Evolutionary conservation across 2,329 filamentous ascomycete species (phyloP), one percentile per base, ranked within the genome.

Genomic region (Exophiala calicioides): DNA sequence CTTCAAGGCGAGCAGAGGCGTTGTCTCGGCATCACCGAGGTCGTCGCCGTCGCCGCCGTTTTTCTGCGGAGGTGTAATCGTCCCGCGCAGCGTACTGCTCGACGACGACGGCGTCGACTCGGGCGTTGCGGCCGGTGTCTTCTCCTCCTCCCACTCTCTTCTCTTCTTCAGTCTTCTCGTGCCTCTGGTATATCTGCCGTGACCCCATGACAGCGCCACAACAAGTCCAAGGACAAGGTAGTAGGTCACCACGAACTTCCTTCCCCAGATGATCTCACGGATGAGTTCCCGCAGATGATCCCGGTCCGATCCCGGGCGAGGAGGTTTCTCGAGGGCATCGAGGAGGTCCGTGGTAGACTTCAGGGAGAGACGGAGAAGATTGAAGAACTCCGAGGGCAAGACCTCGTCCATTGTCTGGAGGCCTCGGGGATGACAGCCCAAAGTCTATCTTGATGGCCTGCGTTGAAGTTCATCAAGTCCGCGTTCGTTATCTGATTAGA

Each of bases 171-270:
- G 33, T 18, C 19, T 18, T 24, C 41, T 27, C n/a, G 12, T 18
- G 1, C 16, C 13, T n/a, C 13, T 36, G 0, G 15, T 20, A 35
- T 43, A 47, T 18, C 32, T 18, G 7, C 33, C 26, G 23, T 31
- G 10, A 18, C 6, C 24, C 26, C 47, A 30, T 21, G 27, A 36
- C 8, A 51, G 16, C 3, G 38, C 36, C 13, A 55, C 33, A 3
- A 50, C 23, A 19, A 41, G 15, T 1, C 21, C 42, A 8, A 56
- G 40, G 16, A 48, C 49, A 21, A 21, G 18, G 30, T 57, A 57
- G 34, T 57, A 57, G 5, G 54, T 50, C 21, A 50, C n/a, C 15
- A 57, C 24, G 43, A 57, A 57, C 39, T 52, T 48, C 23, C 54
- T 44, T 33, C 52, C 43, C 50, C 48, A 57, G 15, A 57, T 43